Conservation (phyloP, 2,329 filamentous ascomycete genomes). For the Hysterium pulicare region DNA sequence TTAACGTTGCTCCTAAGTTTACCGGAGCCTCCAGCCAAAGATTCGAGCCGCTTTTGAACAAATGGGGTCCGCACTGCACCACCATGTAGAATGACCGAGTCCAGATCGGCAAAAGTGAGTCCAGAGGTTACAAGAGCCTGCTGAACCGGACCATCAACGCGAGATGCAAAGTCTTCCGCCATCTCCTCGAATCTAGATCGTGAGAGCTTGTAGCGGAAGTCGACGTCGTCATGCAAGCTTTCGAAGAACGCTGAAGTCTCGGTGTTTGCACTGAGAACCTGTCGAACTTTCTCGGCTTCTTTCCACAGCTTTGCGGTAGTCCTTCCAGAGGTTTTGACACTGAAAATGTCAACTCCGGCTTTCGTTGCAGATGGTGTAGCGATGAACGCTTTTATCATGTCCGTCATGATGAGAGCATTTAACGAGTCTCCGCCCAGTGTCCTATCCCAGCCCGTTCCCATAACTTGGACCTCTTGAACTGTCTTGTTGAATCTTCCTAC, state of each 20-base stretch:
- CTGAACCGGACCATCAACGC: slow-evolving; percentile 67
- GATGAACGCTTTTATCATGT: slow-evolving; percentile 80
- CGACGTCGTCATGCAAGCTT: slow-evolving; percentile 83
- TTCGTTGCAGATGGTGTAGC: slow-evolving; percentile 63
- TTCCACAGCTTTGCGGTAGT: slow-evolving; percentile 88
- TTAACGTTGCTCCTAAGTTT: slow-evolving; percentile 95
- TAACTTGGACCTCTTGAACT: slow-evolving; percentile 85
- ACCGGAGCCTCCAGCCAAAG: slow-evolving; percentile 64
- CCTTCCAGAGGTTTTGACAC: slow-evolving; percentile 72
- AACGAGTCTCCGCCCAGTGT: slow-evolving; percentile 86
- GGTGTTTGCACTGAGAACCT: slow-evolving; percentile 89
- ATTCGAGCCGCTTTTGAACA: slow-evolving; percentile 84
- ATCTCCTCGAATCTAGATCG: slow-evolving; percentile 79
- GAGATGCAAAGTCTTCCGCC: slow-evolving; percentile 62
- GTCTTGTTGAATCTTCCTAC: slow-evolving; percentile 94
- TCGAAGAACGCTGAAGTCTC: slow-evolving; percentile 81
- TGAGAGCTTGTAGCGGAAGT: slow-evolving; percentile 87
- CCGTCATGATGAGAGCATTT: slow-evolving; percentile 82
- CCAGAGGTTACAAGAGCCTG: slow-evolving; percentile 71
- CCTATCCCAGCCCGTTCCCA: slow-evolving; percentile 85
- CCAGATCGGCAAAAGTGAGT: slow-evolving; percentile 70
- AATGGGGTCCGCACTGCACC: slow-evolving; percentile 89
- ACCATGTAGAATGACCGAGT: slow-evolving; percentile 90
- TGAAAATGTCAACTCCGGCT: slow-evolving; percentile 58
- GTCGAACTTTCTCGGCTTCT: slow-evolving; percentile 81